Percentiles rank a stretch among this genome's conserved stretches.
Evolutionary conservation across 2,329 filamentous ascomycete genomes (phyloP).

Genomic region (Zymoseptoria tritici): DNA sequence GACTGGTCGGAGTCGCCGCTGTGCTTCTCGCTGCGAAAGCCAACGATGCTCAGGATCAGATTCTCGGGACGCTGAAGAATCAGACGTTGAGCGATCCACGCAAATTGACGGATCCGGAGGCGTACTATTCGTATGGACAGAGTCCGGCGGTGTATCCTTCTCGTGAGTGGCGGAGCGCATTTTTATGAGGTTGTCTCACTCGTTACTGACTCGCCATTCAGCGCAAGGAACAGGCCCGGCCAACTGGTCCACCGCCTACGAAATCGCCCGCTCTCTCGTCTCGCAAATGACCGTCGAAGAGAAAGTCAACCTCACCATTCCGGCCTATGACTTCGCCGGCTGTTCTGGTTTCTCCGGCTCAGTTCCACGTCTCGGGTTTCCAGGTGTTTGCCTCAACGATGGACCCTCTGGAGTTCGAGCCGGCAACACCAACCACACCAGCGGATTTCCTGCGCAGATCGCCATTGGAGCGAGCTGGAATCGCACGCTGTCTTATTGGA

Average conservation of each 20-base stretch:
- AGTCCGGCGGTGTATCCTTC: conserved; percentile 25
- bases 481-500: conserved; percentile 25
- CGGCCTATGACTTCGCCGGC: conserved; percentile 10
- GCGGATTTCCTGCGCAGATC: conserved; percentile 33
- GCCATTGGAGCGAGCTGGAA: conserved; percentile 34
- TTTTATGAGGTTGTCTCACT: background rate
- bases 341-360: conserved; percentile 49
- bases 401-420: conserved; percentile 32
- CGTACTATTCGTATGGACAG: conserved; percentile 25
- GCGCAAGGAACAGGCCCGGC: conserved; percentile 16
- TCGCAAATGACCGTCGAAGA: conserved; percentile 33
- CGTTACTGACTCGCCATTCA: conserved; percentile 1
- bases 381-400: conserved; percentile 36
- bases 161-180: conserved; percentile 7
- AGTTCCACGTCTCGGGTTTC: conserved; percentile 33
- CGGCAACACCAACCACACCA: conserved; percentile 48
- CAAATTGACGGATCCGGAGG: conserved; percentile 18
- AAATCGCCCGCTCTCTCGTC: conserved; percentile 34
- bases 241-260: conserved; percentile 34
- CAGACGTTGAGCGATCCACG: conserved; percentile 4
- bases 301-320: conserved; percentile 35
- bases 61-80: conserved; percentile 4
- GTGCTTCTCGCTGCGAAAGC: conserved; percentile 5
- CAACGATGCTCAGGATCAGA: conserved; percentile 7
- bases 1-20: conserved; percentile 10